phyloP scores from a whole-genome alignment of 306 rosid species.

The Trifolium subterraneum region DNA sequence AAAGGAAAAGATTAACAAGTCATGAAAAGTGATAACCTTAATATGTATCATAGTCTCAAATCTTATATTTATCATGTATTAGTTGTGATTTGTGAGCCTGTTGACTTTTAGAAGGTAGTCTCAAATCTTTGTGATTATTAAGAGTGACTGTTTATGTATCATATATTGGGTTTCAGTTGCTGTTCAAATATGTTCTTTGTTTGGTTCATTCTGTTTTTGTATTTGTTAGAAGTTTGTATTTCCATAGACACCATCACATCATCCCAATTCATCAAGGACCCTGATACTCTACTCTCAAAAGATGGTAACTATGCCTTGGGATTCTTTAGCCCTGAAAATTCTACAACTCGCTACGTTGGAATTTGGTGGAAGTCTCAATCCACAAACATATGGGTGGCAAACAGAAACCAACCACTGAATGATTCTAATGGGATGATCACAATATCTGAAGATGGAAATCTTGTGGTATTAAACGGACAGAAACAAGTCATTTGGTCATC shows the following conservation, averaged over 20 bases:
- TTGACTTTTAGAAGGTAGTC: background rate
- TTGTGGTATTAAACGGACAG: conserved; percentile 39
- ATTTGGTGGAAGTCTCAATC: conserved; percentile 25
- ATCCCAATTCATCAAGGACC: conserved; percentile 24
- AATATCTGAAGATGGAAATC: conserved; percentile 38
- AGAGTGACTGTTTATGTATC: background rate
- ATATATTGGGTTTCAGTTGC: conserved; percentile 8
- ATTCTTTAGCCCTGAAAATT: conserved; percentile 30
- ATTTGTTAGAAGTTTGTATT: background rate
- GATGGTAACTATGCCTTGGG: conserved; percentile 24
- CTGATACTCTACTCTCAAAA: conserved; percentile 21
- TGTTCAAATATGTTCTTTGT: background rate
- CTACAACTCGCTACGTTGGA: conserved; percentile 33
- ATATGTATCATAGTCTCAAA: background rate
- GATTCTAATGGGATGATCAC: conserved; percentile 32
- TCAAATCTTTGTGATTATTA: background rate
- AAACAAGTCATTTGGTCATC: conserved; percentile 48
- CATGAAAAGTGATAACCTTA: no score
- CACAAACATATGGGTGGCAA: conserved; percentile 40
- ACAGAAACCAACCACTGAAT: conserved; percentile 34
- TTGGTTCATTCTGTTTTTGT: background rate
- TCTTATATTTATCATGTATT: background rate
- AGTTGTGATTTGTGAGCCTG: background rate
- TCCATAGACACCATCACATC: conserved; percentile 11
- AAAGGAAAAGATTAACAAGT: no score